These are phyloP conservation scores for Nicotiana undulata DNA, from an alignment of 257 asterid genomes.

Conservation along the genomic window DNA sequence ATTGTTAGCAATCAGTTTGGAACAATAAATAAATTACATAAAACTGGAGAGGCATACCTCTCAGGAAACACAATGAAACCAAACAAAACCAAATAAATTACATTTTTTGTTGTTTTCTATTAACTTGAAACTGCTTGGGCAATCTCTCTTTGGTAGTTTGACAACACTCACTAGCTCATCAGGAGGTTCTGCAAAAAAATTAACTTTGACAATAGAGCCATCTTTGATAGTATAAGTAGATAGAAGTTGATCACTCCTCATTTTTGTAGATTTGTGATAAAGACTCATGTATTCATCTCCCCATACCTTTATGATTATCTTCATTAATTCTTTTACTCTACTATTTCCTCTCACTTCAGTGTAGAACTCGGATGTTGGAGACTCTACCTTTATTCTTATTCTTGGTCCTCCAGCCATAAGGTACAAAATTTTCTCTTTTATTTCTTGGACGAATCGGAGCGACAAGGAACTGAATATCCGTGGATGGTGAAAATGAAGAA, in stretches of 20 bases:
- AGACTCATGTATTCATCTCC: conserved; percentile 24
- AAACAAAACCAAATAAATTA: background rate
- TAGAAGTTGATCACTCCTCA: conserved; percentile 17
- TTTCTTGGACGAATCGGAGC: too few relatives aligned
- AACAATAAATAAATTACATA: background rate
- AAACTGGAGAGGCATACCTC: background rate
- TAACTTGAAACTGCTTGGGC: background rate
- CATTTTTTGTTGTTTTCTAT: background rate
- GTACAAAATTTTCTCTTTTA: too few relatives aligned
- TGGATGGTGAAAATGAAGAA: too few relatives aligned
- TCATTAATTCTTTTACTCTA: conserved; percentile 16
- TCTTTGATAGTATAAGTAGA: conserved; percentile 21
- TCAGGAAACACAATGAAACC: background rate
- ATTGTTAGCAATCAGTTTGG: too few relatives aligned
- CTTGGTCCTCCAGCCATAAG: background rate
- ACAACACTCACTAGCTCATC: background rate
- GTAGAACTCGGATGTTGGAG: conserved; percentile 24
- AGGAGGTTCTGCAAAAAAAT: conserved; percentile 21
- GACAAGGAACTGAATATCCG: too few relatives aligned
- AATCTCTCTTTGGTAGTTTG: background rate
- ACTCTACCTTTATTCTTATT: conserved; percentile 27
- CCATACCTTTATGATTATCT: conserved; percentile 17
- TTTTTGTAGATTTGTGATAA: conserved; percentile 12
- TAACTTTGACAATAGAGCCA: conserved; percentile 26
- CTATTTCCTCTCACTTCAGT: conserved; percentile 14